A percentile compares a stretch with the other conserved stretches of the same genome.
These are phyloP conservation scores for Cercospora zeae-maydis DNA, from an alignment of 2,329 filamentous ascomycete species.

Conservation along the genomic window DNA sequence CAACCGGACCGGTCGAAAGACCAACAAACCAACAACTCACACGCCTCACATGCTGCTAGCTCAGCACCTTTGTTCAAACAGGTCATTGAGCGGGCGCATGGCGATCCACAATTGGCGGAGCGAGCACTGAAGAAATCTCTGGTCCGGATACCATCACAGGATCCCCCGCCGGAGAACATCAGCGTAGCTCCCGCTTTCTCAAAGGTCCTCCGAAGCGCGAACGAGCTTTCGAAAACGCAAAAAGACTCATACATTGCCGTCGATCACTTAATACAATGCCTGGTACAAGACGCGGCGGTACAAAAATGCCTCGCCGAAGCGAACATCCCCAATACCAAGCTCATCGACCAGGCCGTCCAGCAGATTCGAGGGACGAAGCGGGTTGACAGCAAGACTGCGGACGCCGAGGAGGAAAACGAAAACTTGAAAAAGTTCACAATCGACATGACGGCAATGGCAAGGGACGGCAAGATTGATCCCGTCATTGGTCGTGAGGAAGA, in stretches of 20 bases:
- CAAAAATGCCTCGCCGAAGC: constrained; percentile 74
- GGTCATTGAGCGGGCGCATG: constrained; percentile 88
- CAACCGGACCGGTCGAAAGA: constrained; percentile 72
- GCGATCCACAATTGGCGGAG: constrained; percentile 84
- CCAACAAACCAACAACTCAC: constrained; percentile 62
- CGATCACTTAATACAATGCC: constrained; percentile 84
- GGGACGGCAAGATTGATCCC: constrained; percentile 96
- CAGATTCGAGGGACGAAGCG: constrained; percentile 88
- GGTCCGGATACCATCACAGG: constrained; percentile 87
- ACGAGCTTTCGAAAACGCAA: constrained; percentile 92
- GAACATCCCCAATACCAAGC: constrained; percentile 86
- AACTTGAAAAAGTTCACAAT: constrained; percentile 98
- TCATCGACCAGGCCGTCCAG: constrained; percentile 85
- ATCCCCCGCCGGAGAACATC: constrained; percentile 86
- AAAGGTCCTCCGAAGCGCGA: constrained; percentile 76
- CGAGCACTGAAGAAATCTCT: constrained; percentile 86
- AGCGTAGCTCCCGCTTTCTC: constrained; percentile 78
- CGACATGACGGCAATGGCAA: constrained; percentile 93
- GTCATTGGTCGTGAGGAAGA: constrained; percentile 97
- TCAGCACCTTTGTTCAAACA: constrained; percentile 82
- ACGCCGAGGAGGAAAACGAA: constrained; percentile 87
- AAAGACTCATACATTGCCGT: constrained; percentile 94
- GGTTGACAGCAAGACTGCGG: constrained; percentile 93
- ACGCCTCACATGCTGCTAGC: constrained; percentile 61
- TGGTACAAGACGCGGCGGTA: constrained; percentile 74